Evolutionary conservation across 2,329 filamentous ascomycete species (phyloP).

Genomic region (Bipolaris zeicola): DNA sequence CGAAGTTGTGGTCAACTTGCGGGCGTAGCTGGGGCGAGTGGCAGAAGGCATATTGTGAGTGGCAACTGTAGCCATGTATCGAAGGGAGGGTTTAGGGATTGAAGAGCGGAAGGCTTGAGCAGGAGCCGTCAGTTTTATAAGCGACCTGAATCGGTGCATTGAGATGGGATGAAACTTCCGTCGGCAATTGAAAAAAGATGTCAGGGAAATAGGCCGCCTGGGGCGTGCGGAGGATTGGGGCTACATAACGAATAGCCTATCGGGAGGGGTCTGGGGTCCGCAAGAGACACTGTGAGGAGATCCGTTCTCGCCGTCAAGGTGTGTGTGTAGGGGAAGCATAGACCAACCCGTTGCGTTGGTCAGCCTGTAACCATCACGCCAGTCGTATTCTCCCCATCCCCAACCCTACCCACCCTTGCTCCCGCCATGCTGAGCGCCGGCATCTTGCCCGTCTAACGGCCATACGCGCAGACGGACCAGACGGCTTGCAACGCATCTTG

Average conservation of each 20-base stretch:
- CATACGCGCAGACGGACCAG: neutral
- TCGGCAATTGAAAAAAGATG: slow-evolving; percentile 42
- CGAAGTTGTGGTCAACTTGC: slow-evolving; percentile 49
- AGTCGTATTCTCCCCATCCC: slow-evolving; percentile 7
- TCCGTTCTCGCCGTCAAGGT: slow-evolving; percentile 21
- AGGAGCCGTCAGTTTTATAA: slow-evolving; percentile 43
- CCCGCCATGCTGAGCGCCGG: no score
- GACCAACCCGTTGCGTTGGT: slow-evolving; percentile 6
- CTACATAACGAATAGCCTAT: slow-evolving; percentile 32
- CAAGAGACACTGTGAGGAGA: slow-evolving; percentile 18
- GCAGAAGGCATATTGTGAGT: slow-evolving; percentile 42
- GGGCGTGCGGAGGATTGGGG: slow-evolving; percentile 22
- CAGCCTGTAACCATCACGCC: slow-evolving; percentile 6
- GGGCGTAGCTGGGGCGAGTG: slow-evolving; percentile 45
- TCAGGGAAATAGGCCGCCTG: slow-evolving; percentile 30
- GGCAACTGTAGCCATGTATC: slow-evolving; percentile 45
- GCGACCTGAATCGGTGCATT: slow-evolving; percentile 44
- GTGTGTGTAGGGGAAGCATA: slow-evolving; percentile 15
- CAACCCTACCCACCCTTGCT: neutral
- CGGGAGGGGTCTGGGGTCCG: slow-evolving; percentile 28
- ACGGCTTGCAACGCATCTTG: no score
- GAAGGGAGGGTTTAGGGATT: slow-evolving; percentile 24
- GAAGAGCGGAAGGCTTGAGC: slow-evolving; percentile 23
- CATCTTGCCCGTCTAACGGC: no score
- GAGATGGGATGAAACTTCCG: slow-evolving; percentile 35